phyloP scores from a whole-genome alignment of 2,329 filamentous ascomycete species.

The Aspergillus vadensis region DNA sequence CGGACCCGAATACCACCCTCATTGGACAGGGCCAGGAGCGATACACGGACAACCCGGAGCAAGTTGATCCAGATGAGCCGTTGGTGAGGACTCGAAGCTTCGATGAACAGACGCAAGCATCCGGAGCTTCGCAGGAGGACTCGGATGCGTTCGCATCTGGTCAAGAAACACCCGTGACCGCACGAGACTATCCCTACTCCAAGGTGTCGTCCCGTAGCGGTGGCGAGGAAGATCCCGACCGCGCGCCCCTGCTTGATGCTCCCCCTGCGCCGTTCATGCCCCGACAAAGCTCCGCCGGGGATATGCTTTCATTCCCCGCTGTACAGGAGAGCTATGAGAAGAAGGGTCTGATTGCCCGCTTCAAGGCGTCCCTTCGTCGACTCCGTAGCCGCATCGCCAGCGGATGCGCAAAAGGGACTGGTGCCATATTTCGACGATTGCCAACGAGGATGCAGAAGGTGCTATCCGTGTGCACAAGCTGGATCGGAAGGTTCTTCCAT shows the following conservation, averaged over 20 bases:
- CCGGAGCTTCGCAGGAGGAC: constrained; percentile 18
- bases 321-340: constrained; percentile 32
- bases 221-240: constrained; percentile 22
- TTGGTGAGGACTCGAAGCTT: constrained; percentile 36
- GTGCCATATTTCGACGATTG: constrained; percentile 50
- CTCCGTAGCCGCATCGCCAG: constrained; percentile 22
- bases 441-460: constrained; percentile 56
- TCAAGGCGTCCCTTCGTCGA: constrained; percentile 27
- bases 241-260: constrained; percentile 30
- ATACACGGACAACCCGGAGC: constrained; percentile 45
- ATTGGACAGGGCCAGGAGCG: constrained; percentile 43
- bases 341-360: constrained; percentile 33
- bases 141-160: constrained; percentile 38
- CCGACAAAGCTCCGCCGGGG: constrained; percentile 48
- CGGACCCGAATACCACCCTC: constrained; percentile 36
- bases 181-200: constrained; percentile 36
- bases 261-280: constrained; percentile 42
- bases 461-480: constrained; percentile 47
- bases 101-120: constrained; percentile 26
- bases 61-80: constrained; percentile 41
- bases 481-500: constrained; percentile 55
- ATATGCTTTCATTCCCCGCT: constrained; percentile 62
- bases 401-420: constrained; percentile 25
- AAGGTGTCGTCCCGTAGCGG: constrained; percentile 33
- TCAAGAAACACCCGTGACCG: constrained; percentile 43